Conservation (phyloP, 73 alveolate genomes). For the Symbiodinium pilosum region DNA sequence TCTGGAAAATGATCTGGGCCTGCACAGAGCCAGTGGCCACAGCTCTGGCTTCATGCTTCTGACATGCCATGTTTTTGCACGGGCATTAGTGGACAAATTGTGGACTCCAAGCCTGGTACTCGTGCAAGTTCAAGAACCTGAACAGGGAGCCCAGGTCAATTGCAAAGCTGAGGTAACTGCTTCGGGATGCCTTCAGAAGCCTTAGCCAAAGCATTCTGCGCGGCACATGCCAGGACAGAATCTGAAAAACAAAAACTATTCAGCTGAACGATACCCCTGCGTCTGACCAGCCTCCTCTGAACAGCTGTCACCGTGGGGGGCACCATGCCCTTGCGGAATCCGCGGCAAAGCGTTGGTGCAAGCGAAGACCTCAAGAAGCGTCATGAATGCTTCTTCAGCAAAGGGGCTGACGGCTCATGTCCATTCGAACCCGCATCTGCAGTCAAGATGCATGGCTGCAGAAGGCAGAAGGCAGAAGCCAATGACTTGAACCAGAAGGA, state of each 20-base stretch:
- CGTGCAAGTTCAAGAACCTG: constrained; percentile 91
- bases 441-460: neutral
- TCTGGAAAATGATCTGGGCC: constrained; percentile 93
- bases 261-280: no score
- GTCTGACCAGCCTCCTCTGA: constrained; percentile 36
- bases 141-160: neutral
- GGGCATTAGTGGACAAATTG: neutral
- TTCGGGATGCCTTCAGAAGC: no score
- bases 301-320: constrained; percentile 82
- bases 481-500: neutral
- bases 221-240: no score
- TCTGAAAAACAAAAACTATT: no score
- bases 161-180: no score
- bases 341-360: constrained; percentile 83
- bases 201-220: no score
- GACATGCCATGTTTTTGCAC: no score
- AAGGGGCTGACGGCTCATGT: no score
- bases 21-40: neutral
- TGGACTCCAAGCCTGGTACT: constrained; percentile 67
- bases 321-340: constrained; percentile 65
- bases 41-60: neutral
- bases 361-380: constrained; percentile 43
- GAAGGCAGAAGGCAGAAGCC: neutral
- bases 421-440: neutral
- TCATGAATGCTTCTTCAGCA: no score